Evolutionary conservation across 306 rosid species (phyloP).

Genomic region (Lagenaria siceraria): DNA sequence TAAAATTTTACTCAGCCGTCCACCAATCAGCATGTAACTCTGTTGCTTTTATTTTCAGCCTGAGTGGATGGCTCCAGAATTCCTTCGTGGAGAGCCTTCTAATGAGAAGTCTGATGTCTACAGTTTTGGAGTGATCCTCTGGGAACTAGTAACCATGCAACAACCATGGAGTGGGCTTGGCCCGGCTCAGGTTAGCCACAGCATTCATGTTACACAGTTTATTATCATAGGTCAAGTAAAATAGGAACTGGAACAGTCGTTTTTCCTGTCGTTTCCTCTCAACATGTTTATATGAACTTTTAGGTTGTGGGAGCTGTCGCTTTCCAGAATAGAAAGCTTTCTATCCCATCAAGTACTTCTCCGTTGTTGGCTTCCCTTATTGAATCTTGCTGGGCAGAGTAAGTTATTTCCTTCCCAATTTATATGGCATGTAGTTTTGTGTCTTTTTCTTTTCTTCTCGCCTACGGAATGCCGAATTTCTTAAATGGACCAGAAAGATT

Average conservation of each 20-base stretch:
- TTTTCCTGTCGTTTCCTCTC: not conserved
- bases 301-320: slow-evolving; percentile 99
- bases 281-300: slow-evolving; percentile 10
- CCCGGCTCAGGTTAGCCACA: slow-evolving; percentile 66
- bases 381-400: slow-evolving; percentile 98
- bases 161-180: slow-evolving; percentile 93
- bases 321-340: slow-evolving; percentile 81
- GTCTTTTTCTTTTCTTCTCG: not conserved
- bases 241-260: not conserved
- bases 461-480: not conserved
- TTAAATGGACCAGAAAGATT: not conserved
- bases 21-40: slow-evolving; percentile 30
- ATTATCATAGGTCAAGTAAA: not conserved
- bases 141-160: slow-evolving; percentile 90
- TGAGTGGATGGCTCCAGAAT: slow-evolving; percentile 99
- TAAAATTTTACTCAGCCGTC: slow-evolving; percentile 27
- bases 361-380: slow-evolving; percentile 67
- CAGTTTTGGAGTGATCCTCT: slow-evolving; percentile 87
- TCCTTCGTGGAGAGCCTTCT: slow-evolving; percentile 94
- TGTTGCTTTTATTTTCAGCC: slow-evolving; percentile 64
- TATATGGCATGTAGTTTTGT: not conserved
- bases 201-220: not conserved
- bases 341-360: slow-evolving; percentile 60
- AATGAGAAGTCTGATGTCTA: slow-evolving; percentile 93
- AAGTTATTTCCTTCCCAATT: slow-evolving; percentile 15